phyloP scores from a whole-genome alignment of 2,329 filamentous ascomycete genomes.

The Escovopsis sp. region DNA sequence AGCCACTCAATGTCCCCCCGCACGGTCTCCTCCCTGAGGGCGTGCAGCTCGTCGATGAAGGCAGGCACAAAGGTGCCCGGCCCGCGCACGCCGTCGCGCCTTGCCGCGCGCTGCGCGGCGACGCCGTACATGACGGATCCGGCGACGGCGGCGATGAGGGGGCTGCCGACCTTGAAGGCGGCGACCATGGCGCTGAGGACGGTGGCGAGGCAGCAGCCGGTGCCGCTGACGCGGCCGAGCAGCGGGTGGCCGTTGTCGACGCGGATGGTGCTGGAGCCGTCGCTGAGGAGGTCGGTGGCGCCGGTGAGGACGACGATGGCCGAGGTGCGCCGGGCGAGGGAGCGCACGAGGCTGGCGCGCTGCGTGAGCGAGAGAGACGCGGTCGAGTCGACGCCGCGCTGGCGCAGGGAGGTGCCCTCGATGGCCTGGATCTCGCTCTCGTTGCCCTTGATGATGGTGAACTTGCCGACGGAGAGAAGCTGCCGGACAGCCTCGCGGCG shows the following conservation, averaged over 20 bases:
- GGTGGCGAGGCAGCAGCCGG: slow-evolving; percentile 76
- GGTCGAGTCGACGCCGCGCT: slow-evolving; percentile 74
- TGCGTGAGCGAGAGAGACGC: slow-evolving; percentile 36
- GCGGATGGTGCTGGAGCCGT: slow-evolving; percentile 52
- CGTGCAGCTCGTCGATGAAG: slow-evolving; percentile 60
- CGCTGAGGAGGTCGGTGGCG: slow-evolving; percentile 58
- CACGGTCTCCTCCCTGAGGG: slow-evolving; percentile 32
- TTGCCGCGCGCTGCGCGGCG: slow-evolving; percentile 55
- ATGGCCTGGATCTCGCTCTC: slow-evolving; percentile 73
- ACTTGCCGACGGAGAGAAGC: slow-evolving; percentile 60
- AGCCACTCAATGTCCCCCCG: slow-evolving; percentile 37
- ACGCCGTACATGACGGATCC: slow-evolving; percentile 64
- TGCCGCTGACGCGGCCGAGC: slow-evolving; percentile 59
- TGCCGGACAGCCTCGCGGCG: slow-evolving; percentile 56
- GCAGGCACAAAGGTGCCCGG: slow-evolving; percentile 78
- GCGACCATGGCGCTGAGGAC: slow-evolving; percentile 63
- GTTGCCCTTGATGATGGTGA: slow-evolving; percentile 88
- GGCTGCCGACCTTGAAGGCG: slow-evolving; percentile 39
- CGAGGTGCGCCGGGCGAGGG: slow-evolving; percentile 53
- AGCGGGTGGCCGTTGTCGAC: slow-evolving; percentile 64
- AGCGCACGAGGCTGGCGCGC: slow-evolving; percentile 47
- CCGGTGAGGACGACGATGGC: slow-evolving; percentile 76
- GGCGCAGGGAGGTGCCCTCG: slow-evolving; percentile 38
- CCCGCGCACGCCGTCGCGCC: slow-evolving; percentile 50
- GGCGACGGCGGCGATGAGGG: slow-evolving; percentile 57